Evolutionary conservation across 768 basidiomycete species (phyloP).

Genomic region (Mycena floridula): DNA sequence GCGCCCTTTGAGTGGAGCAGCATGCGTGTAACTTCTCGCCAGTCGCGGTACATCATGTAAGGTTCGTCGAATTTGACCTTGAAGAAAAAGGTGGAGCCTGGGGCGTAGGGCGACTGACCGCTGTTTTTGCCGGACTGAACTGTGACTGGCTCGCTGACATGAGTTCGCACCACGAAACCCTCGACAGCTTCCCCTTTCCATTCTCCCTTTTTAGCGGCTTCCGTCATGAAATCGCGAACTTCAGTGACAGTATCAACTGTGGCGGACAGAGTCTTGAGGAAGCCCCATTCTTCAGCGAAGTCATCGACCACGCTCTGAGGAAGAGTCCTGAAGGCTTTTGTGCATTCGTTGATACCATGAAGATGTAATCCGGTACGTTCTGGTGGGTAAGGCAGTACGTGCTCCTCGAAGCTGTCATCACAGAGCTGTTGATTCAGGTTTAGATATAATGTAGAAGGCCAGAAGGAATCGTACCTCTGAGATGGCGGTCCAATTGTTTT

Average conservation of each 20-base stretch:
- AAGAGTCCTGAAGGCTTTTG: slow-evolving; percentile 64
- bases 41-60: slow-evolving; percentile 97
- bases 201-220: slow-evolving; percentile 56
- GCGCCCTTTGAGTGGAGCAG: slow-evolving; percentile 41
- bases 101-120: slow-evolving; percentile 55
- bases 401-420: slow-evolving; percentile 96
- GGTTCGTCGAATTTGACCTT: slow-evolving; percentile 99
- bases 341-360: slow-evolving; percentile 80
- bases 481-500: slow-evolving; percentile 81
- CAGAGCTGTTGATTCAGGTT: slow-evolving; percentile 62
- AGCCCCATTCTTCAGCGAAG: slow-evolving; percentile 89
- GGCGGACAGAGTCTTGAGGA: slow-evolving; percentile 69
- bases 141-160: slow-evolving; percentile 41
- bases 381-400: slow-evolving; percentile 79
- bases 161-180: slow-evolving; percentile 89
- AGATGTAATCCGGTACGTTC: slow-evolving; percentile 88
- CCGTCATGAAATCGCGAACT: slow-evolving; percentile 68
- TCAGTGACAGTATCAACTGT: slow-evolving; percentile 54
- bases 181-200: slow-evolving; percentile 87
- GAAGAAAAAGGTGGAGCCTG: slow-evolving; percentile 92
- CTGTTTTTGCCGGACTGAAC: slow-evolving; percentile 15
- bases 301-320: slow-evolving; percentile 59
- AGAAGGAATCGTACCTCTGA: slow-evolving; percentile 61
- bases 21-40: slow-evolving; percentile 87
- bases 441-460: neutral